phyloP scores from a whole-genome alignment of 1,284 basidiomycete species.

The Tylopilus sp. region DNA sequence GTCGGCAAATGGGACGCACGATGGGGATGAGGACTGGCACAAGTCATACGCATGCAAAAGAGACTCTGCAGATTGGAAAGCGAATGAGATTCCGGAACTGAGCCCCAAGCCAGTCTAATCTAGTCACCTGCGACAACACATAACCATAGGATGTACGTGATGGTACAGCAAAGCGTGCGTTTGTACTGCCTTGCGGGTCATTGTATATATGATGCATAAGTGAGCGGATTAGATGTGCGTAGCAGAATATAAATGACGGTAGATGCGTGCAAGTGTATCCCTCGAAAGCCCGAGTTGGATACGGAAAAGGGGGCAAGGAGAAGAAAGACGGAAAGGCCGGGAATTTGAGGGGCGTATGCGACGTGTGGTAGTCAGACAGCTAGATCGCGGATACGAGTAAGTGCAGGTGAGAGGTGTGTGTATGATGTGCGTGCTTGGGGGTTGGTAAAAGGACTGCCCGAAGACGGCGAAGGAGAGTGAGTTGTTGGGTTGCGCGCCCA shows the following conservation, averaged over 20 bases:
- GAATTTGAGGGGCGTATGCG: conserved; percentile 3
- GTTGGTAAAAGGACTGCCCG: conserved; percentile 44
- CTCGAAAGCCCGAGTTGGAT: conserved; percentile 11
- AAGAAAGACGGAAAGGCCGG: not conserved
- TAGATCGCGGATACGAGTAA: conserved; percentile 32
- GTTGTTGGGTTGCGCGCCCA: conserved; percentile 31
- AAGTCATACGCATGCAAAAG: too few species aligned
- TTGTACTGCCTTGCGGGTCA: conserved; percentile 23
- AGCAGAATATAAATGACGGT: conserved; percentile 25
- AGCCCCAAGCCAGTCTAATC: conserved; percentile 27
- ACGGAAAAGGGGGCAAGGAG: not conserved
- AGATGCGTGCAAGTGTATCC: conserved; percentile 16
- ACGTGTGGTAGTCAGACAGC: conserved; percentile 17
- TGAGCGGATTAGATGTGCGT: conserved; percentile 35
- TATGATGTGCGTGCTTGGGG: conserved; percentile 47
- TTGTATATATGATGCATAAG: conserved; percentile 36
- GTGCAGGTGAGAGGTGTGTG: conserved; percentile 40
- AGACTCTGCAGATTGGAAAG: conserved; percentile 12
- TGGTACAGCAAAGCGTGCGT: conserved; percentile 33
- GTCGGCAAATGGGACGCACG: conserved; percentile 48
- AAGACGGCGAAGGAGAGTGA: conserved; percentile 28
- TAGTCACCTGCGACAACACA: conserved; percentile 31
- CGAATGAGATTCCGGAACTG: conserved; percentile 17
- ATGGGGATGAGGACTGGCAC: conserved; percentile 41
- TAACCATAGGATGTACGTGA: conserved; percentile 34